phyloP scores from a whole-genome alignment of 805 yeast species.

The Isabelozyma heimii region DNA sequence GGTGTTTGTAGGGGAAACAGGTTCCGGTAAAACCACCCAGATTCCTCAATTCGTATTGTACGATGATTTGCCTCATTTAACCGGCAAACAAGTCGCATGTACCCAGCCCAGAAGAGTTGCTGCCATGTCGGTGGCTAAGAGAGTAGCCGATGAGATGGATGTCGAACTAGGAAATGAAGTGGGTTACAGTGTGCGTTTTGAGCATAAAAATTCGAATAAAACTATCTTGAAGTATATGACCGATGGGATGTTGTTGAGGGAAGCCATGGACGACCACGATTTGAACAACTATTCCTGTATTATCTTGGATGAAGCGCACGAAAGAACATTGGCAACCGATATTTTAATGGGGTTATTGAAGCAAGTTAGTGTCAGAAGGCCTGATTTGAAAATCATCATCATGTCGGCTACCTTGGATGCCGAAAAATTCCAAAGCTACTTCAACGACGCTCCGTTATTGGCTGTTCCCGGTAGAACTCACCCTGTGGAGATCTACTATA shows the following conservation, averaged over 20 bases:
- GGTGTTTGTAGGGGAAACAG: slow-evolving; percentile 99
- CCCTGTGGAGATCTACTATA: slow-evolving; percentile 95
- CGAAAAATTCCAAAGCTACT: slow-evolving; percentile 87
- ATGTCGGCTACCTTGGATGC: slow-evolving; percentile 99
- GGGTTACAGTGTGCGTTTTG: slow-evolving; percentile 93
- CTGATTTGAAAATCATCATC: slow-evolving; percentile 85
- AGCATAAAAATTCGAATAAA: slow-evolving; percentile 75
- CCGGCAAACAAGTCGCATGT: slow-evolving; percentile 87
- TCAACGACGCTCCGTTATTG: slow-evolving; percentile 85
- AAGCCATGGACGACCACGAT: slow-evolving; percentile 95
- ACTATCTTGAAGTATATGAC: slow-evolving; percentile 95
- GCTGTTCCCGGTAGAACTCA: slow-evolving; percentile 98
- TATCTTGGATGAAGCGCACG: slow-evolving; percentile 96
- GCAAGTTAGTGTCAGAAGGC: slow-evolving; percentile 74
- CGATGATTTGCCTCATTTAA: slow-evolving; percentile 89
- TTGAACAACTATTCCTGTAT: slow-evolving; percentile 81
- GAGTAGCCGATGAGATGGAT: slow-evolving; percentile 98
- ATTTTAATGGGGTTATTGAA: slow-evolving; percentile 92
- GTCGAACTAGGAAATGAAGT: slow-evolving; percentile 90
- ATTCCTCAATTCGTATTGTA: slow-evolving; percentile 93
- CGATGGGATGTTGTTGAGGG: slow-evolving; percentile 96
- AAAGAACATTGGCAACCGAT: slow-evolving; percentile 94
- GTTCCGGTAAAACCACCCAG: slow-evolving; percentile 98
- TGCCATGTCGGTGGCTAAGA: slow-evolving; percentile 96
- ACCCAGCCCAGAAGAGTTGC: slow-evolving; percentile 98